Evolutionary conservation across 805 yeast genomes (phyloP).

Genomic region (Candida sithepensis): DNA sequence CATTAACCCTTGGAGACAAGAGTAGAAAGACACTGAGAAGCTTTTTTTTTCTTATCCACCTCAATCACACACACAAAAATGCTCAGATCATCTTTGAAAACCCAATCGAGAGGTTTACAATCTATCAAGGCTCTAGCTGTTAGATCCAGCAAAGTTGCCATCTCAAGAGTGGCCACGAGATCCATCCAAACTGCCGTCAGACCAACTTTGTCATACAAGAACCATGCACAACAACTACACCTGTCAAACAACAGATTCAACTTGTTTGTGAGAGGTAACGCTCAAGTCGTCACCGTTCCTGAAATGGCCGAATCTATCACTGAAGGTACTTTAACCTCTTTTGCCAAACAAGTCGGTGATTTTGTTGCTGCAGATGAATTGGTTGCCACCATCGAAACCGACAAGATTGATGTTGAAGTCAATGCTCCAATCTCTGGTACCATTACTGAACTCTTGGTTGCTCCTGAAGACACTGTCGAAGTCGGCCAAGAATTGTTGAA

Average conservation of each 20-base stretch:
- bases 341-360: constrained; percentile 78
- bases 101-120: constrained; percentile 11
- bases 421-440: constrained; percentile 93
- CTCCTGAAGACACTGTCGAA: constrained; percentile 87
- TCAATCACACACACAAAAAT: constrained; percentile 5
- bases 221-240: constrained; percentile 1
- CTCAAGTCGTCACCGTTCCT: constrained; percentile 77
- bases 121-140: constrained; percentile 9
- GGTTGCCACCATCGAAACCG: constrained; percentile 96
- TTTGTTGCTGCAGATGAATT: constrained; percentile 83
- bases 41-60: neutral
- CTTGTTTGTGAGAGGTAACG: constrained; percentile 27
- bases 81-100: constrained; percentile 19
- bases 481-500: constrained; percentile 91
- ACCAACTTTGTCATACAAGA: constrained; percentile 8
- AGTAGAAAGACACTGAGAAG: neutral
- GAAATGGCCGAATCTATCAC: constrained; percentile 98
- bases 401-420: constrained; percentile 95
- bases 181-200: constrained; percentile 18
- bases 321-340: constrained; percentile 84
- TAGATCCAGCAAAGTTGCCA: constrained; percentile 2
- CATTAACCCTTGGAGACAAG: neutral
- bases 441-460: constrained; percentile 74
- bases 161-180: constrained; percentile 9
- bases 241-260: constrained; percentile 1